Base-by-base conservation (phyloP, 2,329 filamentous ascomycete species). In the Cercospora zeina region DNA sequence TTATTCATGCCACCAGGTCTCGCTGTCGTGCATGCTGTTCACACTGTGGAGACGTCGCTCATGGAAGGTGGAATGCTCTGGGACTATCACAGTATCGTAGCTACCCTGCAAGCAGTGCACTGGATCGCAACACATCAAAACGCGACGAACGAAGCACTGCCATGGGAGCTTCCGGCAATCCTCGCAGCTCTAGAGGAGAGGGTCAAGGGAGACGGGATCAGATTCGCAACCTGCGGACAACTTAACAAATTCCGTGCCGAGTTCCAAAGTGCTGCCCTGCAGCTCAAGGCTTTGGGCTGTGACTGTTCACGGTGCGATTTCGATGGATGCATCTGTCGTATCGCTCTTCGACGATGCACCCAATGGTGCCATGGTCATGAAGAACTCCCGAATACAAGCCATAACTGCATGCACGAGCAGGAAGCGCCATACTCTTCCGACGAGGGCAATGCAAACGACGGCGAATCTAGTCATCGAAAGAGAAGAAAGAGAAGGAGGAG, bases 1-100 rank as follows among this genome's bases (percentile, higher is more conserved):
- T 37, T 66, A 5, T 34, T 66, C n/a, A 64, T 66, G 53, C 64
- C 62, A 3, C 64, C 55, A 4, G 59, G 64, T 34, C n/a, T 42
- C n/a, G 45, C 27, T 14, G 21, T 64, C 14, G 57, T 66, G 10
- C 59, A 66, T 36, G 56, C 64, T 19, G 55, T 62, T 13, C 56
- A 62, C 27, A 58, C 64, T 14, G 59, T 36, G 9, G 7, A 49
- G 33, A 37, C 58, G 14, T 61, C 45, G 19, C 58, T 65, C 10
- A 63, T 65, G 53, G 42, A 59, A 37, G 58, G 61, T 10, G 64
- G 61, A 5, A 61, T 63, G 54, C 36, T 65, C 5, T 65, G 55
- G 64, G 64, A 65, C 49, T 51, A 63, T 30, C 27, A 45, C 10
- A 61, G 61, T 30, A 36, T 54, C 7, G 7, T n/a, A 6, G 9